Base-by-base conservation (phyloP, 2,329 filamentous ascomycete genomes). In the Zymoseptoria crescenta region DNA sequence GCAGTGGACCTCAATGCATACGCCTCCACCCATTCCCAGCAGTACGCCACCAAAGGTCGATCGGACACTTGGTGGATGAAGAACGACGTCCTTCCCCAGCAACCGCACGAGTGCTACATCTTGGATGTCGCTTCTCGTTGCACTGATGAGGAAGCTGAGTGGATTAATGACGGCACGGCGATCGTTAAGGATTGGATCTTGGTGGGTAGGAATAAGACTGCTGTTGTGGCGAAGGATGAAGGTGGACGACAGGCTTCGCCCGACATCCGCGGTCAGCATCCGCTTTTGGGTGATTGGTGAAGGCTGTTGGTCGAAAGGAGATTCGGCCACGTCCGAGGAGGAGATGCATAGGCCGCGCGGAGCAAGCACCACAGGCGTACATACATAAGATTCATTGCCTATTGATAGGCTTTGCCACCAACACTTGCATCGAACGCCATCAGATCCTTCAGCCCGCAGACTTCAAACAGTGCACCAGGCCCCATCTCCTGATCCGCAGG, bases 371-470 rank as follows among this genome's bases (percentile, higher is more conserved):
- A 13, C 30, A 9, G 30, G 13, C 8, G 8, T 9, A 35, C 29
- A 13, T 41, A 45, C 6, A n/a, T n/a, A 5, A 45, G 1, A 45
- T 16, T 5, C 35, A n/a, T 45, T 2, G 4, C 21, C 54, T 62
- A 65, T 52, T 64, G 54, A 54, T 70, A 71, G 29, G 70, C 70
- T 56, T 68, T 72, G 0, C 76, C 76, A n/a, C 77, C 76, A 50
- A 77, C 75, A 62, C 71, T 70, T 56, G 72, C 69, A 66, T 83
- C 81, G 65, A 83, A 76, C 4, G 75, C 75, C 68, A 82, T 77
- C 27, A 76, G 67, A 35, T 82, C 78, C 45, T 77, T 74, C 67
- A 83, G 61, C 1, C 81, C 81, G 65, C 80, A 81, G 0, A 80
- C 74, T 63, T 79, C 76, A 62, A 83, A 83, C 28, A 83, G 62